Percentiles rank a stretch among this genome's conserved stretches.
phyloP scores from a whole-genome alignment of 495 filamentous ascomycete genomes.

The Penicillium psychrofluorescens region DNA sequence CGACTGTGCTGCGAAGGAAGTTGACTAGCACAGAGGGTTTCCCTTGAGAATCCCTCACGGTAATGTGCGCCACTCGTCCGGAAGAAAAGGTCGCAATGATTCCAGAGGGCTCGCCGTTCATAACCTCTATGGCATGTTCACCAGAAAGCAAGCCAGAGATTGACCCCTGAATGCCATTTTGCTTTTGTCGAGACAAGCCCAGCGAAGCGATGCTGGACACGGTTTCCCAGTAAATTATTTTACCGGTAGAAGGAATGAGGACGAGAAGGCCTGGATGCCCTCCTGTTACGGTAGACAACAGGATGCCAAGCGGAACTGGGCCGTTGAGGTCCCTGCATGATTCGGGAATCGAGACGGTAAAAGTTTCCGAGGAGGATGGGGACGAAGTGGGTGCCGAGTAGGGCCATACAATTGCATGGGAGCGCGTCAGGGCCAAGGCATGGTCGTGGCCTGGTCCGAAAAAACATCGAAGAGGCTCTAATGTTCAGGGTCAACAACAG shows the following conservation, averaged over 20 bases:
- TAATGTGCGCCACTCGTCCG: conserved; percentile 79
- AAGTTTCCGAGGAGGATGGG: conserved; percentile 57
- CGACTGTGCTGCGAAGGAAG: conserved; percentile 57
- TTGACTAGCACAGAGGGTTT: conserved; percentile 68
- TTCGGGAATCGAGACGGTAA: conserved; percentile 68
- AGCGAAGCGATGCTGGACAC: conserved; percentile 74
- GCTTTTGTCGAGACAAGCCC: conserved; percentile 68
- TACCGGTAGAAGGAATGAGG: conserved; percentile 74
- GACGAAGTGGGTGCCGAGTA: conserved; percentile 52
- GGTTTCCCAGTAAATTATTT: conserved; percentile 90
- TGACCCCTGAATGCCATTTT: conserved; percentile 65
- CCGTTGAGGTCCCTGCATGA: conserved; percentile 56
- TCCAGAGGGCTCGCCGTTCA: conserved; percentile 78
- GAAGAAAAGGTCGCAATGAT: conserved; percentile 77
- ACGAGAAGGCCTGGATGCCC: conserved; percentile 77
- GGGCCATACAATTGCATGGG: conserved; percentile 81
- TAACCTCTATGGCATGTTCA: conserved; percentile 67
- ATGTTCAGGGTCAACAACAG: conserved; percentile 11
- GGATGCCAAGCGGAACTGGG: conserved; percentile 67
- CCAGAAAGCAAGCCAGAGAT: conserved; percentile 67
- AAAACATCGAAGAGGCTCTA: conserved; percentile 41
- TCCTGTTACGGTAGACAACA: conserved; percentile 68
- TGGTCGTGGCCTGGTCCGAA: conserved; percentile 60
- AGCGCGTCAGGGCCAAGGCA: conserved; percentile 71
- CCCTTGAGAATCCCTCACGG: conserved; percentile 75